phyloP scores from a whole-genome alignment of 371 early-diverging fungal genomes.

The Phascolomyces articulosus region DNA sequence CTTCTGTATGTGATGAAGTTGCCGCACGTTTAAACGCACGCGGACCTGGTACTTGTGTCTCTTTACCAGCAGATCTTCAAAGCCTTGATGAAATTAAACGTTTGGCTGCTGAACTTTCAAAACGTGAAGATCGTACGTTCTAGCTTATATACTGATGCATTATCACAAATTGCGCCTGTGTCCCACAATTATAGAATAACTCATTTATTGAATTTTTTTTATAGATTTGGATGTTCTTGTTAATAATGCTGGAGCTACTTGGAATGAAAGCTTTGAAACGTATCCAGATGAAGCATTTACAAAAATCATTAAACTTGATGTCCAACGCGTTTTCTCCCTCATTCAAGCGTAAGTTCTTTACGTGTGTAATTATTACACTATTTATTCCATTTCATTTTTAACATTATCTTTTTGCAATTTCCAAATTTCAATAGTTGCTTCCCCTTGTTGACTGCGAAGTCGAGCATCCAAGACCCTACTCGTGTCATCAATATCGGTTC shows the following conservation, averaged over 20 bases:
- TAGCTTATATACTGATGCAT: not conserved
- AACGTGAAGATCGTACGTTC: conserved; percentile 61
- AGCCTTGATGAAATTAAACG: conserved; percentile 60
- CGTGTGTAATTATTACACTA: not conserved
- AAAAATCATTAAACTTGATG: conserved; percentile 87
- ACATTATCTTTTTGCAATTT: not conserved
- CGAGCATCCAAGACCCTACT: conserved; percentile 54
- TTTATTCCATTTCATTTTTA: too few relatives aligned
- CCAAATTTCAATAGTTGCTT: conserved; percentile 46
- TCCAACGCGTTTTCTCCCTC: conserved; percentile 83
- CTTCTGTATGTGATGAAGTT: conserved; percentile 21
- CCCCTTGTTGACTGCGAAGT: conserved; percentile 72
- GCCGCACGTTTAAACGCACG: conserved; percentile 56
- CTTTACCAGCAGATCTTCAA: conserved; percentile 83
- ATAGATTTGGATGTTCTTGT: conserved; percentile 81
- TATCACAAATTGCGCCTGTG: too few relatives aligned
- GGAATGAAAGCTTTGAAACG: conserved; percentile 63
- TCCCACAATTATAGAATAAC: too few relatives aligned
- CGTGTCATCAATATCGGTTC: conserved; percentile 72
- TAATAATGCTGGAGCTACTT: conserved; percentile 87
- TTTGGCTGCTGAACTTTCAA: conserved; percentile 60
- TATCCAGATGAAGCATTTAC: conserved; percentile 75
- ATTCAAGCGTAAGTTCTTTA: conserved; percentile 70
- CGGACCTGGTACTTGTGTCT: conserved; percentile 76
- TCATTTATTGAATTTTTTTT: too few relatives aligned